Evolutionary conservation across 352 stramenopile species (phyloP), one percentile per base, ranked within the genome.

Genomic region (Blastocystis sp.): DNA sequence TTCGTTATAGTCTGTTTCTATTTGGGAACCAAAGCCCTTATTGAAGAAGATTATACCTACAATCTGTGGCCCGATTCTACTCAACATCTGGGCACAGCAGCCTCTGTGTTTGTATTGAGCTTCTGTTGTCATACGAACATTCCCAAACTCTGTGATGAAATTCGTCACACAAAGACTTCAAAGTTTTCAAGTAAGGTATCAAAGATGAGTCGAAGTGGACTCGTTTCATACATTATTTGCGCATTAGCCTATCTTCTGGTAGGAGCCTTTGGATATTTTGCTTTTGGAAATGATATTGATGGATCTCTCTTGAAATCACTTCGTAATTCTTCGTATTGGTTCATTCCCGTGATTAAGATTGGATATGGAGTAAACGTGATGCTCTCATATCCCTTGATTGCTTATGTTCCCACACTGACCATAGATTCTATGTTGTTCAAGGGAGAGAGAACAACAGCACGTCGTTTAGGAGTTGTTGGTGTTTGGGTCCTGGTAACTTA

Each of bases 371-470:
- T 77, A 11, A 42, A 51, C 9, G 30, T 30, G 7, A 33, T 77
- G 33, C 22, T 77, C 24, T 77, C 64, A 40, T 77, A 53, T 30
- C 64, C 64, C 3, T 17, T 56, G 17, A 33, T 77, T n/a, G 64
- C 64, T 35, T 77, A 51, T 48, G 30, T 42, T 2, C 33, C 64
- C 9, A 24, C 37, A n/a, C n/a, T 77, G 22, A 53, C 33, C 2
- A 56, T 77, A n/a, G 64, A 77, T 48, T 51, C 27, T n/a, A 77
- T 56, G 17, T 19, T 51, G 22, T 77, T 77, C 33, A 77, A 77
- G 64, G 15, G 19, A n/a, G n/a, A 33, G 64, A 40, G 64, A 7
- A 33, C 64, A 6, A 24, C 33, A 19, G 30, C 22, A 9, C 30
- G 64, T 56, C 30, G 64, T n/a, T 30, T 77, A 17, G 13, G n/a